These are phyloP conservation scores for Groenewaldozyma tartarivorans DNA, from an alignment of 805 yeast genomes.

Conservation along the genomic window DNA sequence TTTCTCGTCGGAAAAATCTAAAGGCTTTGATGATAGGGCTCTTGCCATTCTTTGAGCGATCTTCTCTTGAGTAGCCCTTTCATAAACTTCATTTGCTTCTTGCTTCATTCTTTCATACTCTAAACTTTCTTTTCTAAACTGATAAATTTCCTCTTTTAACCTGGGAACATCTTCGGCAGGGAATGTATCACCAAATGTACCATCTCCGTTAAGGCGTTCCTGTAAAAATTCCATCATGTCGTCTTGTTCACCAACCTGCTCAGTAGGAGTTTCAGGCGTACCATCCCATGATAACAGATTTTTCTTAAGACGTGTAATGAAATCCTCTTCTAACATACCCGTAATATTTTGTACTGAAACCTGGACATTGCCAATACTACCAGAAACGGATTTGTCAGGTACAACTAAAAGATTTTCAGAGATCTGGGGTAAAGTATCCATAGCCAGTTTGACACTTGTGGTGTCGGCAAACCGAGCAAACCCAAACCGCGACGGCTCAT, in stretches of 20 bases:
- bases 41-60: slow-evolving; percentile 4
- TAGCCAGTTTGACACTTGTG: slow-evolving; percentile 13
- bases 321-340: slow-evolving; percentile 4
- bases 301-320: neutral
- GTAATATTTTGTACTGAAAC: slow-evolving; percentile 9
- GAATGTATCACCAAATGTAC: slow-evolving; percentile 2
- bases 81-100: slow-evolving; percentile 11
- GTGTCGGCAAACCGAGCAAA: slow-evolving; percentile 14
- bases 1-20: slow-evolving; percentile 2
- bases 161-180: slow-evolving; percentile 8
- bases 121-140: slow-evolving; percentile 16
- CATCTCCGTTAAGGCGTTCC: neutral
- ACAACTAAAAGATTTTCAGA: slow-evolving; percentile 1
- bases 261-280: neutral
- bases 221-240: slow-evolving; percentile 1
- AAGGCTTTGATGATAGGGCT: slow-evolving; percentile 3
- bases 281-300: neutral
- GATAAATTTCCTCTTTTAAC: slow-evolving; percentile 14
- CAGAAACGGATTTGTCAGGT: neutral
- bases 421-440: slow-evolving; percentile 13
- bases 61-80: slow-evolving; percentile 10
- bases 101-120: slow-evolving; percentile 9
- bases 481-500: slow-evolving; percentile 12
- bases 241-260: neutral
- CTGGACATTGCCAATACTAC: neutral